These are phyloP conservation scores for Paraphoma sp. DNA, from an alignment of 2,329 filamentous ascomycete species.

Conservation along the genomic window DNA sequence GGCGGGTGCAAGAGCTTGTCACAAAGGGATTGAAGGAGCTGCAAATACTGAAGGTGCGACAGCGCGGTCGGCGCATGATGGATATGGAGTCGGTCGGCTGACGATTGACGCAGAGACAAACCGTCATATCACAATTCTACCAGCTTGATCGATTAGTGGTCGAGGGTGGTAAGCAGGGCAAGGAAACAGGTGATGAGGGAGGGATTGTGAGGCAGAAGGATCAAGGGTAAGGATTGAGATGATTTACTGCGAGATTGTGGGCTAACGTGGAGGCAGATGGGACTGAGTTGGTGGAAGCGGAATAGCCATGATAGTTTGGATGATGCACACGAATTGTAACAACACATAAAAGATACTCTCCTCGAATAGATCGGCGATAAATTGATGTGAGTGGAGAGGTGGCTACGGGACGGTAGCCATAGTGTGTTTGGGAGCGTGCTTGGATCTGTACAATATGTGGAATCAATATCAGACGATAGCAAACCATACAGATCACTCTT, in stretches of 20 bases:
- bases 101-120: constrained; percentile 78
- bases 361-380: not conserved
- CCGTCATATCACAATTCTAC: constrained; percentile 92
- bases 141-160: constrained; percentile 91
- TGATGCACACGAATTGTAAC: not conserved
- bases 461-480: too few species aligned
- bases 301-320: not conserved
- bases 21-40: constrained; percentile 88
- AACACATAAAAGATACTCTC: not conserved
- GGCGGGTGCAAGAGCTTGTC: constrained; percentile 84
- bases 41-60: constrained; percentile 84
- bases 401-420: too few species aligned
- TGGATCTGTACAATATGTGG: too few species aligned
- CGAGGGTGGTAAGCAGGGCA: constrained; percentile 82
- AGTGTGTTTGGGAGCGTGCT: too few species aligned
- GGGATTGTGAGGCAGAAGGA: constrained; percentile 79
- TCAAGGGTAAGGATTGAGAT: constrained; percentile 69
- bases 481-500: too few species aligned
- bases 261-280: constrained; percentile 28
- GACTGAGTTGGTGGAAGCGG: constrained; percentile 12
- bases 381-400: not conserved
- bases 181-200: constrained; percentile 70
- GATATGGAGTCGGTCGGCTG: constrained; percentile 33
- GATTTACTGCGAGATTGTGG: not conserved
- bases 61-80: not conserved